A percentile compares a stretch with the other conserved stretches of the same genome.
phyloP scores from a whole-genome alignment of 2,329 filamentous ascomycete species.

The Penicillium sp. region DNA sequence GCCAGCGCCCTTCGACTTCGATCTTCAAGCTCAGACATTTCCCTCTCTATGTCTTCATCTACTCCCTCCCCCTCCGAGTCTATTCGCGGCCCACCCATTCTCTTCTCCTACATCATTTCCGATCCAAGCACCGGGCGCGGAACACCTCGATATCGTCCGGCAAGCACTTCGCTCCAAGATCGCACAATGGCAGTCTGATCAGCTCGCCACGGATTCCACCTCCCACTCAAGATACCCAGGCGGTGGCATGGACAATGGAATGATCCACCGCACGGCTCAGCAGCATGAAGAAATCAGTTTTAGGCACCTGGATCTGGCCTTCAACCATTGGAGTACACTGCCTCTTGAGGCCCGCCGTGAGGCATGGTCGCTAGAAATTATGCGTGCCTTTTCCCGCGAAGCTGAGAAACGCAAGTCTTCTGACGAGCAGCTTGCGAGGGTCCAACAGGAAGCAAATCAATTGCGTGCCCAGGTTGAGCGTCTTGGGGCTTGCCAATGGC shows the following conservation, averaged over 20 bases:
- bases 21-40: slow-evolving; percentile 81
- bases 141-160: slow-evolving; percentile 71
- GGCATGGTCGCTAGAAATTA: slow-evolving; percentile 48
- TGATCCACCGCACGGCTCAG: slow-evolving; percentile 50
- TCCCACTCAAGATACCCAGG: slow-evolving; percentile 40
- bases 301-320: slow-evolving; percentile 75
- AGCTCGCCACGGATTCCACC: slow-evolving; percentile 29
- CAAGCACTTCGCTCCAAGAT: slow-evolving; percentile 67
- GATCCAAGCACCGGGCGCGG: slow-evolving; percentile 68
- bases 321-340: slow-evolving; percentile 70
- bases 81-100: slow-evolving; percentile 79
- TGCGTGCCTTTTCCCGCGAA: slow-evolving; percentile 47
- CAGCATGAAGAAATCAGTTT: slow-evolving; percentile 66
- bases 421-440: slow-evolving; percentile 43
- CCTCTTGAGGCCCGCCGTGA: slow-evolving; percentile 52
- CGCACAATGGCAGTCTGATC: slow-evolving; percentile 58
- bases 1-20: slow-evolving; percentile 67
- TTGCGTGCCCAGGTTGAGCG: slow-evolving; percentile 49
- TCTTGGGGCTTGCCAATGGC: slow-evolving; percentile 48
- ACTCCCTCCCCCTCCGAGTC: slow-evolving; percentile 73
- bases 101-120: slow-evolving; percentile 78
- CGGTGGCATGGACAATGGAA: slow-evolving; percentile 33
- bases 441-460: slow-evolving; percentile 49
- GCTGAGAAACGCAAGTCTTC: slow-evolving; percentile 44
- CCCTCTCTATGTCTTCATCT: slow-evolving; percentile 79